Conservation (phyloP, 768 basidiomycete species). For the Paxillus ammoniavirescens region DNA sequence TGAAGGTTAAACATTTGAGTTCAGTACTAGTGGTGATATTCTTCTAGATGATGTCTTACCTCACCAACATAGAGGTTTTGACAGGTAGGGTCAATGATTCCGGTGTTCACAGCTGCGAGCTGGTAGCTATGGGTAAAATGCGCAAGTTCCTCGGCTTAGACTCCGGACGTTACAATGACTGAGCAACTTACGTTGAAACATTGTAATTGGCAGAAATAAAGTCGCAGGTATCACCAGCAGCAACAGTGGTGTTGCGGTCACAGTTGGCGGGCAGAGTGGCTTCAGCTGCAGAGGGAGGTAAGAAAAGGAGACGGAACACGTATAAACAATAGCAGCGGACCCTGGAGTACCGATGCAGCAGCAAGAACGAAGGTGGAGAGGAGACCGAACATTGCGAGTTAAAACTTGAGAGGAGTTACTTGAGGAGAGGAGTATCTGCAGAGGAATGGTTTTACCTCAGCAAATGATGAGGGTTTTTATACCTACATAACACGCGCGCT, state of each 20-base stretch:
- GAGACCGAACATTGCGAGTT: slow-evolving; percentile 18
- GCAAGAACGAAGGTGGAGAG: slow-evolving; percentile 14
- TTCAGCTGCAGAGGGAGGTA: slow-evolving; percentile 40
- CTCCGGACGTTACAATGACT: not conserved
- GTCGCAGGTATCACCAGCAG: slow-evolving; percentile 61
- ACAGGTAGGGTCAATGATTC: slow-evolving; percentile 50
- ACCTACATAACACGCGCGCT: not conserved
- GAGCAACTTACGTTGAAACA: slow-evolving; percentile 55
- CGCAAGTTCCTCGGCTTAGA: not conserved
- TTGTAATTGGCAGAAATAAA: slow-evolving; percentile 58
- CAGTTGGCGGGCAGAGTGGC: slow-evolving; percentile 43
- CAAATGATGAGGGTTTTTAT: slow-evolving; percentile 16
- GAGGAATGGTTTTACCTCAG: not conserved
- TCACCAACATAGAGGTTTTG: slow-evolving; percentile 54
- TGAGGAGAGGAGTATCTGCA: not conserved
- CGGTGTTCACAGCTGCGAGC: slow-evolving; percentile 51
- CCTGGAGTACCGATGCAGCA: slow-evolving; percentile 10
- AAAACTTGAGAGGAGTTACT: not conserved
- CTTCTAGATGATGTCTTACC: slow-evolving; percentile 25
- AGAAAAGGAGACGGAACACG: not conserved
- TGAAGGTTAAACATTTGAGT: not conserved
- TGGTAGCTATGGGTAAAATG: slow-evolving; percentile 43
- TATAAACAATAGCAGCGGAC: slow-evolving; percentile 8
- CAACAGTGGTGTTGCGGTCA: slow-evolving; percentile 59
- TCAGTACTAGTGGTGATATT: not conserved